These are phyloP conservation scores for Podospora anserina DNA, from an alignment of 495 filamentous ascomycete species.

Conservation along the genomic window DNA sequence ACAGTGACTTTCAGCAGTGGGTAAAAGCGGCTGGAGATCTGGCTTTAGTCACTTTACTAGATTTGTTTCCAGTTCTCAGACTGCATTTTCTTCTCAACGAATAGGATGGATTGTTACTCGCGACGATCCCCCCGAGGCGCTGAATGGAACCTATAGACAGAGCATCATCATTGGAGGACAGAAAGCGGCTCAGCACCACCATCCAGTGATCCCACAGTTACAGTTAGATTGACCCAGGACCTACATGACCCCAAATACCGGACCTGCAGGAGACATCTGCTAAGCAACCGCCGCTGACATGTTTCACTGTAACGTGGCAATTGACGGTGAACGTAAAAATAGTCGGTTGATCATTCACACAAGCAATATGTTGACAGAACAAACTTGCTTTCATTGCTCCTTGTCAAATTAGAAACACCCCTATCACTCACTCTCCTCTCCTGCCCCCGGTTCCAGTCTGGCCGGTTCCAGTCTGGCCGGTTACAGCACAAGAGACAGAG, in stretches of 20 bases:
- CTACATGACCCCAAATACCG: neutral
- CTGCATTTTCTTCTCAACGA: neutral
- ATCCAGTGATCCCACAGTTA: neutral
- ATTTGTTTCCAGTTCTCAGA: neutral
- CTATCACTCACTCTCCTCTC: neutral
- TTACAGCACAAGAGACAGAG: neutral
- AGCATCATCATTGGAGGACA: neutral
- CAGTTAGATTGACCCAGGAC: neutral
- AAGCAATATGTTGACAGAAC: neutral
- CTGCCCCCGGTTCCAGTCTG: neutral
- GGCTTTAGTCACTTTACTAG: neutral
- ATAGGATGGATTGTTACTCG: neutral
- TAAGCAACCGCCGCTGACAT: neutral
- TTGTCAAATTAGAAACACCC: neutral
- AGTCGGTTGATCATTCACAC: neutral
- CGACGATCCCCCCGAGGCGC: no score
- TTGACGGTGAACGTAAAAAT: neutral
- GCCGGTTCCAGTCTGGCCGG: neutral
- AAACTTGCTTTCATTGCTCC: neutral
- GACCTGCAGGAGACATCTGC: neutral
- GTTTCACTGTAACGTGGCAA: neutral
- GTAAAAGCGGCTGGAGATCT: neutral
- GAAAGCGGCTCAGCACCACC: neutral
- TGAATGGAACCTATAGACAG: no score
- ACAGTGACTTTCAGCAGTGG: neutral